Base-by-base conservation (phyloP, 768 basidiomycete genomes). In the Mycena amicta region DNA sequence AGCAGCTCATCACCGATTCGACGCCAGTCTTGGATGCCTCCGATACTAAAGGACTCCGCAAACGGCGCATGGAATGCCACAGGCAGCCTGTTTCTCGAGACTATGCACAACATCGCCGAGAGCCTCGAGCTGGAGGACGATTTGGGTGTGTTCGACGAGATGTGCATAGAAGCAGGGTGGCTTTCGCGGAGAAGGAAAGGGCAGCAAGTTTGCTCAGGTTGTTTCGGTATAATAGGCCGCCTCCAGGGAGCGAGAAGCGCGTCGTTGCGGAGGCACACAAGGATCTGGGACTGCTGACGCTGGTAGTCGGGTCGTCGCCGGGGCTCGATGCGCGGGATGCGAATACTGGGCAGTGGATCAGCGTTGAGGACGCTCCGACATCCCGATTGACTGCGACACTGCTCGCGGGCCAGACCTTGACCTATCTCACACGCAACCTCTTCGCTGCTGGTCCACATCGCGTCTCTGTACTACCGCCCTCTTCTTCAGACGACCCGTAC, bases 221-320 rank as follows among this genome's bases (percentile, higher is more conserved):
- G 3, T 64, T 64, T 28, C 62, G 62, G 25, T 64, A 64, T 33
- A 46, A 52, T 20, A 45, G 62, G 6, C 62, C 62, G 5, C 25
- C n/a, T 11, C 1, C 12, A 1, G 61, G 43, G 15, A 39, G 22
- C 6, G 25, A 8, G 22, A 63, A 60, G 52, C 53, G 50, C 49
- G 39, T 63, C 43, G 62, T 63, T 6, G 62, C 62, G 26, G 62
- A 63, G 56, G 55, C 28, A 47, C 62, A 63, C 55, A 60, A 60
- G 56, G 62, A 63, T 22, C 53, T 63, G 20, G 62, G 62, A 3
- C n/a, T 63, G 6, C 49, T 63, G 31, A 63, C 62, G 27, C 53
- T 63, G 8, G 62, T 63, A 5, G 56, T 63, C 4, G 62, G 62
- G 0, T 47, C 33, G 3, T 63, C 62, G 1, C 59, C 62, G 1